Evolutionary conservation across 2,329 filamentous ascomycete species (phyloP).

Genomic region (Lojkania enalia): DNA sequence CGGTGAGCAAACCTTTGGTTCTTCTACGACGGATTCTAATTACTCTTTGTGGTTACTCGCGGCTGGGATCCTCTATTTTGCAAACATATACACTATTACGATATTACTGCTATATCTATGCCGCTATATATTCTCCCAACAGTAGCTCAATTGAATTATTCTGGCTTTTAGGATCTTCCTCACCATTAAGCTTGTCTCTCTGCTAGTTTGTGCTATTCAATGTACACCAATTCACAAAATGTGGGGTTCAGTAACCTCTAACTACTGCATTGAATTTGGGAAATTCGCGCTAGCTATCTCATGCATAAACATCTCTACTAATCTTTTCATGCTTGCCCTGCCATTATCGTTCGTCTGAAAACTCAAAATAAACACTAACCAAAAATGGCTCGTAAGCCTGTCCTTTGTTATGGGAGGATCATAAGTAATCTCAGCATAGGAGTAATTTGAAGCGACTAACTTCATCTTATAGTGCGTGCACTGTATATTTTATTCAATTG

Average conservation of each 20-base stretch:
- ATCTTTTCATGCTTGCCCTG: slow-evolving; percentile 2
- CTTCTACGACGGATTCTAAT: not conserved
- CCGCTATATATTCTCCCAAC: not conserved
- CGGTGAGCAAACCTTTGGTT: not conserved
- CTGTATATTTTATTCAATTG: not conserved
- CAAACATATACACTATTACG: slow-evolving; percentile 1
- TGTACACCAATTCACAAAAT: slow-evolving; percentile 2
- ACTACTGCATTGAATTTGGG: not conserved
- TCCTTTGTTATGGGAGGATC: slow-evolving; percentile 3
- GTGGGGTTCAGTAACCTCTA: not conserved
- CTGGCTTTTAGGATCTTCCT: not conserved
- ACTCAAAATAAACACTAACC: not conserved
- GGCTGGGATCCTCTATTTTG: slow-evolving; percentile 1
- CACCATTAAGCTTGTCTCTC: not conserved
- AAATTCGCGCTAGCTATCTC: slow-evolving; percentile 1
- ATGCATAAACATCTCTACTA: slow-evolving; percentile 2
- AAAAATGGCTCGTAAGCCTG: slow-evolving; percentile 1
- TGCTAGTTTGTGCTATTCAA: not conserved
- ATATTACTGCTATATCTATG: not conserved
- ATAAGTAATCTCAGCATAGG: not conserved
- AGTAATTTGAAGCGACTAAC: not conserved
- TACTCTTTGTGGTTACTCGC: not conserved
- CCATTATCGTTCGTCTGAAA: slow-evolving; percentile 2
- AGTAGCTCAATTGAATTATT: not conserved
- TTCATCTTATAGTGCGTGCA: not conserved